A percentile compares a stretch with the other conserved stretches of the same genome.
These are phyloP conservation scores for Zopfia rhizophila DNA, from an alignment of 2,329 filamentous ascomycete species.

Conservation along the genomic window DNA sequence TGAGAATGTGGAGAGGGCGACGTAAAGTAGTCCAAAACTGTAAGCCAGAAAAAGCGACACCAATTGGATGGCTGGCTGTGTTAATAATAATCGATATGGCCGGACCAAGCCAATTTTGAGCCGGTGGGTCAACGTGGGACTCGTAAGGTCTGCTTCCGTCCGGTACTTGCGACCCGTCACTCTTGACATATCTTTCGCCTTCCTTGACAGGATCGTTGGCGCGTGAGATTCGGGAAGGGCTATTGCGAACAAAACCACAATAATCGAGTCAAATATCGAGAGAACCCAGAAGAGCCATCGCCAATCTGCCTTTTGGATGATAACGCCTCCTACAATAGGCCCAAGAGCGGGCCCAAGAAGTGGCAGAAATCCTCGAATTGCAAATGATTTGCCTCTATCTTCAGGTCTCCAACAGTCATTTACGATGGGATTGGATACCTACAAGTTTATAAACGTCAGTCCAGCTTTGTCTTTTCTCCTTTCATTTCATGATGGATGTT, in stretches of 20 bases:
- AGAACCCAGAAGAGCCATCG: slow-evolving; percentile 38
- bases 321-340: slow-evolving; percentile 35
- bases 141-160: slow-evolving; percentile 13
- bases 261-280: slow-evolving; percentile 25
- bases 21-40: slow-evolving; percentile 50
- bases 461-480: too few species aligned
- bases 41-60: slow-evolving; percentile 54
- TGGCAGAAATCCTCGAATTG: slow-evolving; percentile 26
- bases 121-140: slow-evolving; percentile 10
- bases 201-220: slow-evolving; percentile 55
- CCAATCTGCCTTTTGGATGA: slow-evolving; percentile 30
- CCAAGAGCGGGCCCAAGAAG: slow-evolving; percentile 34
- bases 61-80: slow-evolving; percentile 62
- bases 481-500: neutral
- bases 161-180: slow-evolving; percentile 51
- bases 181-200: slow-evolving; percentile 53
- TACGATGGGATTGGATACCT: slow-evolving; percentile 29
- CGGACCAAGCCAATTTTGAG: slow-evolving; percentile 52
- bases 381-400: slow-evolving; percentile 29
- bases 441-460: neutral
- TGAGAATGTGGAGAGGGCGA: slow-evolving; percentile 36
- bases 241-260: slow-evolving; percentile 39
- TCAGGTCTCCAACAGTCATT: slow-evolving; percentile 25
- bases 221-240: slow-evolving; percentile 58
- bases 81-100: slow-evolving; percentile 64